Percentiles rank a stretch among this genome's conserved stretches.
These are phyloP conservation scores for Coemansia sp. DNA, from an alignment of 192 early-diverging fungal genomes.

Conservation along the genomic window DNA sequence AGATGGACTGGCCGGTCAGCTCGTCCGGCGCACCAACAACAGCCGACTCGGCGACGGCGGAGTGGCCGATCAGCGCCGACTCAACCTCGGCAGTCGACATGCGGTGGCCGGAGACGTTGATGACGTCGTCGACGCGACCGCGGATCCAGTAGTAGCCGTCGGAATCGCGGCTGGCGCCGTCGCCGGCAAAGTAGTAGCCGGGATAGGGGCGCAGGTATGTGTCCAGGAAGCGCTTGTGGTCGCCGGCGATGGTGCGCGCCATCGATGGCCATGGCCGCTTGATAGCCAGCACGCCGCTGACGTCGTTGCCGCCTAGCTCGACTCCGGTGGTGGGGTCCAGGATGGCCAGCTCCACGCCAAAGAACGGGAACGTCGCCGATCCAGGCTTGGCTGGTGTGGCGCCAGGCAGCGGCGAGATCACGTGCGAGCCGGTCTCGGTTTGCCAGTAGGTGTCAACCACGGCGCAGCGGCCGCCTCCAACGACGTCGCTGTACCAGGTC, in stretches of 20 bases:
- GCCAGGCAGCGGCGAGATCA: slow-evolving; percentile 91
- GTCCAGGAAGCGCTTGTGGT: slow-evolving; percentile 91
- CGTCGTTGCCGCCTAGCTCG: slow-evolving; percentile 82
- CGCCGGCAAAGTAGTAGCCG: slow-evolving; percentile 95
- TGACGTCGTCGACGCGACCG: slow-evolving; percentile 91
- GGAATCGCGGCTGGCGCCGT: slow-evolving; percentile 87
- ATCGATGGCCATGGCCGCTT: slow-evolving; percentile 88
- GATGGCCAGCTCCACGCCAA: slow-evolving; percentile 88
- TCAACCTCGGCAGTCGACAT: slow-evolving; percentile 94
- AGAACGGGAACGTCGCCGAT: slow-evolving; percentile 95
- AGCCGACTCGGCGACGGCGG: slow-evolving; percentile 83
- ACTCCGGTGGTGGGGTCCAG: slow-evolving; percentile 83
- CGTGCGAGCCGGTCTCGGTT: slow-evolving; percentile 92
- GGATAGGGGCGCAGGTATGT: slow-evolving; percentile 91
- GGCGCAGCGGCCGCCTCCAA: slow-evolving; percentile 84
- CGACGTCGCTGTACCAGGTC: slow-evolving; percentile 94
- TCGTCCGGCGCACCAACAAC: slow-evolving; percentile 88
- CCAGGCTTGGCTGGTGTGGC: slow-evolving; percentile 90
- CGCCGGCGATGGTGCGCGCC: slow-evolving; percentile 87
- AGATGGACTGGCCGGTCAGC: slow-evolving; percentile 88
- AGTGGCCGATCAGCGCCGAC: slow-evolving; percentile 81
- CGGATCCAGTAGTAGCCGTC: slow-evolving; percentile 97
- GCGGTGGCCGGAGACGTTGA: slow-evolving; percentile 96
- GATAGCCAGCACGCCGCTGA: slow-evolving; percentile 91
- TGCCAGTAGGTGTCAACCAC: slow-evolving; percentile 98